Base-by-base conservation (phyloP, 371 early-diverging fungal species). In the Mucor irregularis region DNA sequence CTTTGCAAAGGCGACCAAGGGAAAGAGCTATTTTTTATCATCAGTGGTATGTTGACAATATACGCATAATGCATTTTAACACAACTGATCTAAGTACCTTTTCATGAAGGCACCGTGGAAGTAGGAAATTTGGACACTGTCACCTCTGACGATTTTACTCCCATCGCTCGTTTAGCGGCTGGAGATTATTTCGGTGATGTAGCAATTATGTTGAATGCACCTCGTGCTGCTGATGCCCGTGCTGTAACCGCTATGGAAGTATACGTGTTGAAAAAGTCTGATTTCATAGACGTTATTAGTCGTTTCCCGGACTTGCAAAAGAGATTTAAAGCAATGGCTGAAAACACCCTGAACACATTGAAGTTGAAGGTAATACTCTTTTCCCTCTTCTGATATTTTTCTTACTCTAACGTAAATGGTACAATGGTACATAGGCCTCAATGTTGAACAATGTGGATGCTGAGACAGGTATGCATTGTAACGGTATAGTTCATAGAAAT, bases 181-280 rank as follows among this genome's bases (percentile, higher is more conserved):
- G 90, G 89, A 21, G 78, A 80, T 42, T 88, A 82, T 54, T 84
- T 86, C 72, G 86, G 86, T 17, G 94, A 95, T 61, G 89, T 93
- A 45, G 89, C 89, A 5, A 80, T 92, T 2, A 66, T 94, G 7
- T 82, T 92, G 55, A 84, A 90, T 59, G 75, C 89, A n/a, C 81
- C 86, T 10, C 74, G 94, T 19, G 87, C 91, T 13, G 92, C 94
- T 5, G 84, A 87, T 42, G 92, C 90, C 26, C 72, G 79, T 45
- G 83, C 91, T 6, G 80, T 84, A 1, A 82, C 85, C 5, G 53
- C 72, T 14, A 63, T 80, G 13, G 81, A 84, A 13, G 63, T 80
- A 14, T 80, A 76, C 64, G 81, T 81, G 7, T 53, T 84, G 34
- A 74, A 71, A 28, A 75, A 75, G 47, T 49, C 62, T 2, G 76